These are phyloP conservation scores for Fusarium coicis DNA, from an alignment of 2,329 filamentous ascomycete species.

Conservation along the genomic window DNA sequence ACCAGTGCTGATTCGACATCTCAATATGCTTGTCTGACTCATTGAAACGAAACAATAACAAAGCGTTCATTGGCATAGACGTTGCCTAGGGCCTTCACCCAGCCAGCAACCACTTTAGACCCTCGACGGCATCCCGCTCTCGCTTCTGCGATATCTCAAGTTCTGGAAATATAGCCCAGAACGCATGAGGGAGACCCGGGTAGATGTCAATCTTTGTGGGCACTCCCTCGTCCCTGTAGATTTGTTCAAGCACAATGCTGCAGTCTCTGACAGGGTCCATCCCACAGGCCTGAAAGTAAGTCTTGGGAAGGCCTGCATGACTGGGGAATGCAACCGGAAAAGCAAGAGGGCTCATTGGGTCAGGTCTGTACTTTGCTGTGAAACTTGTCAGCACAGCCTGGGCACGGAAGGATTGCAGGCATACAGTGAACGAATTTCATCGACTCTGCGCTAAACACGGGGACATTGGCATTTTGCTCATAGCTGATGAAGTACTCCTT, in stretches of 20 bases:
- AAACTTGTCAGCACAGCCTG: not conserved
- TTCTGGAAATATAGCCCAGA: constrained; percentile 44
- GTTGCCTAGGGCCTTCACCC: not conserved
- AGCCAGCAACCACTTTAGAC: constrained; percentile 40
- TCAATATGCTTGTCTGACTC: not conserved
- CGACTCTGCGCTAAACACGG: constrained; percentile 39
- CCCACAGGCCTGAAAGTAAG: constrained; percentile 49
- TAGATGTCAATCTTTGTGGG: constrained; percentile 45
- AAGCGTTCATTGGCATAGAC: not conserved
- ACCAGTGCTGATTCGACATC: not conserved
- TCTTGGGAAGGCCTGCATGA: constrained; percentile 42
- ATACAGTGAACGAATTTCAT: constrained; percentile 41
- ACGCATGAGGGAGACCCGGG: constrained; percentile 46
- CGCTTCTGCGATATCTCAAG: constrained; percentile 38
- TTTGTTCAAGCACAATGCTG: constrained; percentile 45
- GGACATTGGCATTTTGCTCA: constrained; percentile 42
- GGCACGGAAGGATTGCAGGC: not conserved
- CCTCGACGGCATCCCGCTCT: constrained; percentile 31
- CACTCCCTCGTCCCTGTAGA: constrained; percentile 44
- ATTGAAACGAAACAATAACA: not conserved
- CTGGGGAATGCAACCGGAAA: constrained; percentile 40
- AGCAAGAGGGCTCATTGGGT: constrained; percentile 38
- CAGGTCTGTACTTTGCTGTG: constrained; percentile 43
- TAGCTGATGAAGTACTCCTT: constrained; percentile 44
- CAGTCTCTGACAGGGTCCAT: constrained; percentile 46